phyloP scores from a whole-genome alignment of 768 basidiomycete genomes.

The Podaxis sp. region DNA sequence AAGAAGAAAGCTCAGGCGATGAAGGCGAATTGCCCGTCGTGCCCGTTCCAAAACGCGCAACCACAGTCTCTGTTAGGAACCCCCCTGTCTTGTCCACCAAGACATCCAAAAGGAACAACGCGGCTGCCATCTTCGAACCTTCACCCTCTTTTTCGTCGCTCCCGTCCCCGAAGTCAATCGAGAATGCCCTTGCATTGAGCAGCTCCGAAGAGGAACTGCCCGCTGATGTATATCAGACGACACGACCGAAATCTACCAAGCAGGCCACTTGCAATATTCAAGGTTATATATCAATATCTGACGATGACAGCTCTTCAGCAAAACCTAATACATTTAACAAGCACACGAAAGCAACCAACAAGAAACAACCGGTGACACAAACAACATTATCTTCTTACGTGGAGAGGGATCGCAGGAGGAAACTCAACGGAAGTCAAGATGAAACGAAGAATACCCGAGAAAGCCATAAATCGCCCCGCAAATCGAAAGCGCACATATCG shows the following conservation, averaged over 20 bases:
- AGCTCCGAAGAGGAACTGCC: conserved; percentile 10
- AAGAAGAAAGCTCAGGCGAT: conserved; percentile 2
- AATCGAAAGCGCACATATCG: conserved; percentile 14
- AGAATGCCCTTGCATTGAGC: background rate
- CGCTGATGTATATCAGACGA: background rate
- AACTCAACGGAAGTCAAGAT: background rate
- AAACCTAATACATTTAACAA: background rate
- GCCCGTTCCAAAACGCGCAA: background rate
- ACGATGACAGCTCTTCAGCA: background rate
- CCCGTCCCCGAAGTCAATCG: background rate
- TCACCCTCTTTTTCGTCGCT: background rate
- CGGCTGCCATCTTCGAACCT: background rate
- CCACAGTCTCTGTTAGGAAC: background rate
- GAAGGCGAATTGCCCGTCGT: conserved; percentile 7
- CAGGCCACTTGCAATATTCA: background rate
- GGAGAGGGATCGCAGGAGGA: background rate
- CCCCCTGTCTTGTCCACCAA: background rate
- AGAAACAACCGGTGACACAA: background rate
- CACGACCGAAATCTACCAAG: background rate
- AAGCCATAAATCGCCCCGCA: conserved; percentile 16
- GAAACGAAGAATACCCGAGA: background rate
- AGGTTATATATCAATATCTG: conserved; percentile 12
- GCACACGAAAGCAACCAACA: background rate
- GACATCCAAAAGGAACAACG: background rate
- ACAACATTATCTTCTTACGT: background rate